Percentiles rank a stretch among this genome's conserved stretches.
Conservation (phyloP, 768 basidiomycete species). For the Calvatia gigantea region DNA sequence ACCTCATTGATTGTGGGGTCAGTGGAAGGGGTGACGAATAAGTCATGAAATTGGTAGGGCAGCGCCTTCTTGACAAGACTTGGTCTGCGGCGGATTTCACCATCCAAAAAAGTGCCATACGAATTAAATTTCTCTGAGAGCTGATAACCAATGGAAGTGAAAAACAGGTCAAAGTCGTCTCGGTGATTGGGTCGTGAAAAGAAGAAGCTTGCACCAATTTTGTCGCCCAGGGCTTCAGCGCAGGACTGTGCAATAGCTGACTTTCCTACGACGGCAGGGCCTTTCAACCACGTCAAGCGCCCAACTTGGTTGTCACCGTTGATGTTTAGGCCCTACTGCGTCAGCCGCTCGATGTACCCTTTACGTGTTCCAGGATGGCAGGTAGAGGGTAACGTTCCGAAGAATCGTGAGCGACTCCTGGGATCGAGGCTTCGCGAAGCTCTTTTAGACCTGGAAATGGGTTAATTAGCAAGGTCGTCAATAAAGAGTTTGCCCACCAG, state of each 20-base stretch:
- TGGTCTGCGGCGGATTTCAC: not conserved
- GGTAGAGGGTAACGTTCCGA: not conserved
- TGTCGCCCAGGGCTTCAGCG: too few species aligned
- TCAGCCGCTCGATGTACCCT: not conserved
- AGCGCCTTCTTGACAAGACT: not conserved
- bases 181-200: not conserved
- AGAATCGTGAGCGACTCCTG: not conserved
- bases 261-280: not conserved
- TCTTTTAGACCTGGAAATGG: not conserved
- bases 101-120: not conserved
- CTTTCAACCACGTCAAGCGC: not conserved
- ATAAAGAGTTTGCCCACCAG: too few species aligned
- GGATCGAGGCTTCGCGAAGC: not conserved
- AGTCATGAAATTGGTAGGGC: not conserved
- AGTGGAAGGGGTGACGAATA: not conserved
- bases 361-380: not conserved
- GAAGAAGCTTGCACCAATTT: too few species aligned
- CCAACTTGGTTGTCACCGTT: not conserved
- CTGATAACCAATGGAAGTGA: not conserved
- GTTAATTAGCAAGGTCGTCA: too few species aligned
- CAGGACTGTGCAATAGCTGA: slow-evolving; percentile 2
- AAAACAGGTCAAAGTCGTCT: not conserved
- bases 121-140: not conserved
- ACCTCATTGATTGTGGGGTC: not conserved
- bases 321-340: not conserved